Conservation (phyloP, 768 basidiomycete species). For the Phaeotremella fagi region DNA sequence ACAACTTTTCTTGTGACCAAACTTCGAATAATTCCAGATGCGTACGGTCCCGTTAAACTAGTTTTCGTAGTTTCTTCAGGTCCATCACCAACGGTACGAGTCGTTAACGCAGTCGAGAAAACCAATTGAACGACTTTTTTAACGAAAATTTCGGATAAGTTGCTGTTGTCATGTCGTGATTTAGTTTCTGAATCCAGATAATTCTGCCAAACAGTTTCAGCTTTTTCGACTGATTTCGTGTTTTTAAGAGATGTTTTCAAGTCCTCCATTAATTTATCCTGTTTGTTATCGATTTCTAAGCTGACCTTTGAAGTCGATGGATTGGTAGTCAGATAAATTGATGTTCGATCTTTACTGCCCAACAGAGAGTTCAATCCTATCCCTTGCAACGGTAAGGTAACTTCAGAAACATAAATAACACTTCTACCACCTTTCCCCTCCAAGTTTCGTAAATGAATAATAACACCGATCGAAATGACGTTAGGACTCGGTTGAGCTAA, state of each 20-base stretch:
- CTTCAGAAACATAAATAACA: constrained; percentile 35
- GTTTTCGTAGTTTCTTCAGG: constrained; percentile 7
- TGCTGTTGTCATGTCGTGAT: neutral
- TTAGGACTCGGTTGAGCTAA: constrained; percentile 7
- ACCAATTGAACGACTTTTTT: constrained; percentile 10
- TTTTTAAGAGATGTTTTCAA: constrained; percentile 3
- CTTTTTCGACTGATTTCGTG: neutral
- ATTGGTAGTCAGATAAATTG: constrained; percentile 3
- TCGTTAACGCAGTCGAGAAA: constrained; percentile 11
- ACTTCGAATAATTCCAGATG: constrained; percentile 16
- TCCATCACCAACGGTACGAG: neutral
- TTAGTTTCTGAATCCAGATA: neutral
- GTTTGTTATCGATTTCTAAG: neutral
- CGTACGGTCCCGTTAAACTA: constrained; percentile 16
- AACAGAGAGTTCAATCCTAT: constrained; percentile 32
- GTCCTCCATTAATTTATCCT: neutral
- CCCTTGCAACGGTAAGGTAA: constrained; percentile 24
- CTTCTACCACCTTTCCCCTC: constrained; percentile 25
- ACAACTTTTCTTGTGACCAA: constrained; percentile 23
- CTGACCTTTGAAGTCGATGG: neutral
- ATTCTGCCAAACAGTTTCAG: neutral
- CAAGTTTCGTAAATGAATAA: constrained; percentile 15
- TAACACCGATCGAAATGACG: constrained; percentile 15
- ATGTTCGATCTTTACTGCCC: constrained; percentile 20
- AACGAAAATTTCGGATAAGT: constrained; percentile 12